phyloP scores from a whole-genome alignment of 345 rosid species.

The Dovyalis caffra region DNA sequence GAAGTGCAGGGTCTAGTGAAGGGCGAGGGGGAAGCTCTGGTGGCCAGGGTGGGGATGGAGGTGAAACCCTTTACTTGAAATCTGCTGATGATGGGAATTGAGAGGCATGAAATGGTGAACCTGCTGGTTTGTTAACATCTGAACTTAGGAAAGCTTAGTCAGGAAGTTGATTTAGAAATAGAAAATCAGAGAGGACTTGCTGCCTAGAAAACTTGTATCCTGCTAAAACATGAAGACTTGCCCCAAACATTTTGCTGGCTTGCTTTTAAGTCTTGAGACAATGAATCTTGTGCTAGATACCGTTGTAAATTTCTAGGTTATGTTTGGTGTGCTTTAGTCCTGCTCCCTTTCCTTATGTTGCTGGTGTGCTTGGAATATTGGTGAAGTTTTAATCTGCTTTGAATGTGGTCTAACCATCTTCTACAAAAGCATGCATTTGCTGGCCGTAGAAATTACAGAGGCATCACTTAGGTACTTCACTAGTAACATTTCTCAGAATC shows the following conservation, averaged over 20 bases:
- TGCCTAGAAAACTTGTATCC: slow-evolving; percentile 8
- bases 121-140: slow-evolving; percentile 4
- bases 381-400: neutral
- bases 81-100: slow-evolving; percentile 71
- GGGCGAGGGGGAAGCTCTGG: slow-evolving; percentile 83
- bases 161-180: slow-evolving; percentile 13
- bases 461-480: neutral
- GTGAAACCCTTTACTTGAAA: slow-evolving; percentile 89
- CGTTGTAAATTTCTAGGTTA: slow-evolving; percentile 45
- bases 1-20: slow-evolving; percentile 57
- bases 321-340: slow-evolving; percentile 4
- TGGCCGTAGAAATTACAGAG: neutral
- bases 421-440: neutral
- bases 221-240: slow-evolving; percentile 10
- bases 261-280: slow-evolving; percentile 27
- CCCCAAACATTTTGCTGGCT: neutral
- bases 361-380: neutral
- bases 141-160: slow-evolving; percentile 7
- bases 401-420: neutral
- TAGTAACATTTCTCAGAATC: too few relatives aligned
- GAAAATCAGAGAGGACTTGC: slow-evolving; percentile 9
- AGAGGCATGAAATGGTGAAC: slow-evolving; percentile 17
- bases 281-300: slow-evolving; percentile 25
- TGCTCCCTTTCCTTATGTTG: neutral
- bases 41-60: slow-evolving; percentile 68